phyloP scores from a whole-genome alignment of 208 protist species.

The Leptomonas pyrrhocoris region DNA sequence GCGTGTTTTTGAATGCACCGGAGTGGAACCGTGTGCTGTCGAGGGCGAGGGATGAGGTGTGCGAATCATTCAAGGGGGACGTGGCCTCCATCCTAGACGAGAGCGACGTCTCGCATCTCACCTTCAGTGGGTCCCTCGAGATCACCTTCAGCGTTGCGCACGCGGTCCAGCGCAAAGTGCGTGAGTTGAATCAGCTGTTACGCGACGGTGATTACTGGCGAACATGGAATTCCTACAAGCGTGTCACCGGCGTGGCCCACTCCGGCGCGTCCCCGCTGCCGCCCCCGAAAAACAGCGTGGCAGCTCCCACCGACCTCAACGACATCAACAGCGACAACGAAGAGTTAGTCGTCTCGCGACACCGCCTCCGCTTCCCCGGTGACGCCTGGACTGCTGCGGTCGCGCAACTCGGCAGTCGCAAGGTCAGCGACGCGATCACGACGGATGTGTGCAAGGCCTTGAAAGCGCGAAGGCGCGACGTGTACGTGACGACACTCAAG shows the following conservation, averaged over 20 bases:
- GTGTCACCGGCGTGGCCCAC: slow-evolving; percentile 1
- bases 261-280: not conserved
- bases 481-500: slow-evolving; percentile 27
- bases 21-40: slow-evolving; percentile 38
- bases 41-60: slow-evolving; percentile 21
- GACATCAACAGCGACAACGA: slow-evolving; percentile 10
- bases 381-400: slow-evolving; percentile 33
- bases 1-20: slow-evolving; percentile 36
- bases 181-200: slow-evolving; percentile 2
- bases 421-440: slow-evolving; percentile 33
- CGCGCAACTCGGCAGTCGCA: slow-evolving; percentile 10
- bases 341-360: slow-evolving; percentile 24
- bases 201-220: slow-evolving; percentile 11
- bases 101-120: slow-evolving; percentile 13
- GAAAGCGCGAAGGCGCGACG: slow-evolving; percentile 6
- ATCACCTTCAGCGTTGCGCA: slow-evolving; percentile 39
- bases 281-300: not conserved
- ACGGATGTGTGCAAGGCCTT: slow-evolving; percentile 42
- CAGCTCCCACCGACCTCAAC: not conserved
- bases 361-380: slow-evolving; percentile 36
- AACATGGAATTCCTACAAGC: slow-evolving; percentile 19
- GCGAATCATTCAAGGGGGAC: slow-evolving; percentile 42
- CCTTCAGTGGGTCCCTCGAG: slow-evolving; percentile 28
- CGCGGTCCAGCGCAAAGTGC: not conserved
- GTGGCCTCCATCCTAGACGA: slow-evolving; percentile 7